These are phyloP conservation scores for Metschnikowia kofuensis DNA, from an alignment of 805 yeast species.

Conservation along the genomic window DNA sequence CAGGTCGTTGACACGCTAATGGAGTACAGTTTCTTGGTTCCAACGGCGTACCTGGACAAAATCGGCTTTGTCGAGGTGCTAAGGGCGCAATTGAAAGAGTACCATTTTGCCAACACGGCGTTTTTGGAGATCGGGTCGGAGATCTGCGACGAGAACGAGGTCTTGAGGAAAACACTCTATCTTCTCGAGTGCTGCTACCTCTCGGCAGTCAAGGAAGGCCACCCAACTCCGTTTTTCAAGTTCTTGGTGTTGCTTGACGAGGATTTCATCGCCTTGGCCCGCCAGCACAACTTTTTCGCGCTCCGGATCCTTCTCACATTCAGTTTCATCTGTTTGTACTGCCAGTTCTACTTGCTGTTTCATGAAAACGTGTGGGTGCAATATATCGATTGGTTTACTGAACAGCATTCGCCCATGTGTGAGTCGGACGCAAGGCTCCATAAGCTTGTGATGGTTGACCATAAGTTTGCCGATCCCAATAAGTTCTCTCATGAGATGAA, in stretches of 20 bases:
- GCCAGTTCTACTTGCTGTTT: constrained; percentile 22
- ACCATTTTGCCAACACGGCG: constrained; percentile 1
- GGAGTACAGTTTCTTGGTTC: constrained; percentile 4
- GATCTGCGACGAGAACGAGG: constrained; percentile 9
- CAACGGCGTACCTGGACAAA: not conserved
- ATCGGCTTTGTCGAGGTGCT: constrained; percentile 8
- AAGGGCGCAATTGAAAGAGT: constrained; percentile 4
- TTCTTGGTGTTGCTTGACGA: constrained; percentile 22
- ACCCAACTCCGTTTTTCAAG: constrained; percentile 32
- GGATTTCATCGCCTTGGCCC: constrained; percentile 19
- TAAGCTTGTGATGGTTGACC: constrained; percentile 5
- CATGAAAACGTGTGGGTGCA: constrained; percentile 29
- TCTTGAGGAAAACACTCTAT: constrained; percentile 7
- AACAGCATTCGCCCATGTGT: constrained; percentile 2
- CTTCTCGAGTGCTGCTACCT: constrained; percentile 15
- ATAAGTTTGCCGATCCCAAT: not conserved
- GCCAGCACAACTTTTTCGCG: constrained; percentile 23
- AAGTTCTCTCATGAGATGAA: constrained; percentile 5
- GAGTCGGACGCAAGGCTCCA: constrained; percentile 8
- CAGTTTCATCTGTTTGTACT: constrained; percentile 19
- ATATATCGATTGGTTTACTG: constrained; percentile 20
- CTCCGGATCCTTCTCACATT: constrained; percentile 24
- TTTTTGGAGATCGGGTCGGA: constrained; percentile 11
- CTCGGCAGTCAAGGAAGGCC: constrained; percentile 16
- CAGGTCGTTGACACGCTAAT: constrained; percentile 3